Base-by-base conservation (phyloP, 2,329 filamentous ascomycete genomes). In the Verticillium zaregamsianum region DNA sequence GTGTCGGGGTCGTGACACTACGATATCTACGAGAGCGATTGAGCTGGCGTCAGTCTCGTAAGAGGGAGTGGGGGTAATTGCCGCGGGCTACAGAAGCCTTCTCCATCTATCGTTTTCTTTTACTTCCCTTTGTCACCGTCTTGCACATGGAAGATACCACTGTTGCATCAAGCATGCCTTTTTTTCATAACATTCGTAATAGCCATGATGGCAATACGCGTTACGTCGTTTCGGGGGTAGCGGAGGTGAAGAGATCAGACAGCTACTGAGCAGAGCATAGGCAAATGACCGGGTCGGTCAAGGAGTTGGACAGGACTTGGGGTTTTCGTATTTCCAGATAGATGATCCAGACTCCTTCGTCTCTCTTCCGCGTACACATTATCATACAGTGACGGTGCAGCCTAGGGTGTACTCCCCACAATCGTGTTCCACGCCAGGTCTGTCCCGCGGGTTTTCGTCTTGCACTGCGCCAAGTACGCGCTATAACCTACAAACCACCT, bases 81-180 rank as follows among this genome's bases (percentile, higher is more conserved):
- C 11, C 11, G 45, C 6, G 40, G 45, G 45, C n/a, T n/a, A 11
- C 45, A 23, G 33, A 52, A 52, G 45, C 33, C 28, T 64, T 63
- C 33, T 62, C 28, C 58, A 64, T 56, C 59, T 59, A 60, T 32
- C 17, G 54, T 64, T 59, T 57, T 62, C 57, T 59, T 62, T 58
- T 20, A 57, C 31, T 63, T 62, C 62, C 58, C 28, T 59, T 59
- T 59, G 40, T 62, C 39, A 37, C 17, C 57, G 23, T 61, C 17
- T 58, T 59, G 65, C 64, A 73, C 69, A 76, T 73, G 74, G 74
- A 77, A 75, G 75, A 77, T 77, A 77, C 75, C 75, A 77, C 72
- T 72, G 71, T 74, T 72, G 72, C 75, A 74, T 73, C 68, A 62
- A 73, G 71, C 72, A 73, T 70, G 71, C 69, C 17, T 55, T 52